phyloP scores from a whole-genome alignment of 75 land plant species.

The Picea glauca region DNA sequence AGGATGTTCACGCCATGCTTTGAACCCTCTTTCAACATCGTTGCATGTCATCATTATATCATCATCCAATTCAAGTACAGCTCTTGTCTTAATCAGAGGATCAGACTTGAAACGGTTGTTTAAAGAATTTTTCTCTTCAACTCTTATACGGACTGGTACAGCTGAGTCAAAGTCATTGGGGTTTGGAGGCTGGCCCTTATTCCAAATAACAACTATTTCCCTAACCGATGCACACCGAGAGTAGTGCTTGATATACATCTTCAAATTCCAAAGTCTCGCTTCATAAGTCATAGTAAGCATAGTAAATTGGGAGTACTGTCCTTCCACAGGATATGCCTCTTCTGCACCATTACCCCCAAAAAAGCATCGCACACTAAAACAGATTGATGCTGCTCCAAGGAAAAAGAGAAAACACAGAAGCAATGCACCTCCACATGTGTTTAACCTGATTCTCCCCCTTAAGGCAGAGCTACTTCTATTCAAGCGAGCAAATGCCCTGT shows the following conservation, averaged over 20 bases:
- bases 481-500: constrained; percentile 46
- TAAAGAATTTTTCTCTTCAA: constrained; percentile 74
- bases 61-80: constrained; percentile 94
- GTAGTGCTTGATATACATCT: constrained; percentile 89
- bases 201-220: constrained; percentile 95
- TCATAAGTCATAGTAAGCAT: constrained; percentile 93
- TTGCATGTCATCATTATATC: constrained; percentile 98
- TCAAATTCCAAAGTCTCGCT: constrained; percentile 86
- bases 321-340: constrained; percentile 68
- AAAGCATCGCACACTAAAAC: constrained; percentile 52
- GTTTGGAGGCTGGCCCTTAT: constrained; percentile 77
- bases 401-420: constrained; percentile 34
- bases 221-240: constrained; percentile 89
- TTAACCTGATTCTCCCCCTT: constrained; percentile 44
- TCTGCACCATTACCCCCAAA: constrained; percentile 93
- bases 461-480: constrained; percentile 41
- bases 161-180: constrained; percentile 76
- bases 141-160: constrained; percentile 80
- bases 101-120: constrained; percentile 89
- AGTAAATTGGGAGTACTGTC: constrained; percentile 91
- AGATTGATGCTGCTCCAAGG: constrained; percentile 36
- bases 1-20: constrained; percentile 84
- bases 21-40: constrained; percentile 86
- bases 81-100: constrained; percentile 65
- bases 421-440: constrained; percentile 42